These are phyloP conservation scores for Delitschia confertaspora DNA, from an alignment of 495 filamentous ascomycete species.

Conservation along the genomic window DNA sequence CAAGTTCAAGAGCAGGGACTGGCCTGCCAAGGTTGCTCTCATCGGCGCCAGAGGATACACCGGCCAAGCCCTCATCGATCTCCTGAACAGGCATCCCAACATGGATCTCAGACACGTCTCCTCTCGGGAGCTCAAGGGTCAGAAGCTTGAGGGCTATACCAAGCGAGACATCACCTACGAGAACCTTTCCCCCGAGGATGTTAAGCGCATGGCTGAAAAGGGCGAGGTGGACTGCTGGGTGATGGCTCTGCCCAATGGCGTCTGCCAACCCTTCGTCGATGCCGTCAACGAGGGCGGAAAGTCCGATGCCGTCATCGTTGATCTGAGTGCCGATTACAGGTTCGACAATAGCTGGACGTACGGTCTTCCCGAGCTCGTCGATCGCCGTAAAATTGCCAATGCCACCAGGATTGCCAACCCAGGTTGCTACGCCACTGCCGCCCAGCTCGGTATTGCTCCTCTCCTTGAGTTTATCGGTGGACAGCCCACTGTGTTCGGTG, in stretches of 20 bases:
- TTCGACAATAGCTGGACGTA: slow-evolving; percentile 91
- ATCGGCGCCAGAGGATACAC: slow-evolving; percentile 96
- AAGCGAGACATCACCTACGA: slow-evolving; percentile 93
- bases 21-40: slow-evolving; percentile 75
- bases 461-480: slow-evolving; percentile 69
- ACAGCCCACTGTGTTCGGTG: slow-evolving; percentile 81
- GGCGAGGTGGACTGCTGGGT: slow-evolving; percentile 98
- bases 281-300: slow-evolving; percentile 68
- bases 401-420: slow-evolving; percentile 89
- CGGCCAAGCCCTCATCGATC: slow-evolving; percentile 80
- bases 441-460: slow-evolving; percentile 82
- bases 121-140: slow-evolving; percentile 84
- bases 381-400: slow-evolving; percentile 64
- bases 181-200: slow-evolving; percentile 82
- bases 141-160: slow-evolving; percentile 82
- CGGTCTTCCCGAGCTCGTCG: slow-evolving; percentile 82
- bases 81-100: slow-evolving; percentile 86
- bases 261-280: slow-evolving; percentile 93
- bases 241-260: slow-evolving; percentile 94
- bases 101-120: slow-evolving; percentile 92
- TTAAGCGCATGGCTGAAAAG: slow-evolving; percentile 79
- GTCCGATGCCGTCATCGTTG: slow-evolving; percentile 74
- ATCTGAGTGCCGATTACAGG: slow-evolving; percentile 91
- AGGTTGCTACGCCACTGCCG: slow-evolving; percentile 95
- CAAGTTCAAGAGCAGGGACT: slow-evolving; percentile 76